phyloP scores from a whole-genome alignment of 306 rosid genomes.

The Castanea crenata region DNA sequence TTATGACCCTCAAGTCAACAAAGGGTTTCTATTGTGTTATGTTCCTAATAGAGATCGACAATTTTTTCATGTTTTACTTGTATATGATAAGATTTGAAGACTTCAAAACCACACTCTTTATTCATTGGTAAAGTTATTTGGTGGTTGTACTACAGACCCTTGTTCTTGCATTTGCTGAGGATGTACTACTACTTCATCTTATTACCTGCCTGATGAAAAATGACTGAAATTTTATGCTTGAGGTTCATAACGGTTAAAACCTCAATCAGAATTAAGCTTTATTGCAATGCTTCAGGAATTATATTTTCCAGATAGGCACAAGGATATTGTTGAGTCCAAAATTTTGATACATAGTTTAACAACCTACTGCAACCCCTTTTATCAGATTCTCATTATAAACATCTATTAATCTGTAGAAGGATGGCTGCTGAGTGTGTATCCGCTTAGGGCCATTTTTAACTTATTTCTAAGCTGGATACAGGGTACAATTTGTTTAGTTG shows the following conservation, averaged over 20 bases:
- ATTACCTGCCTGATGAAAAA: not conserved
- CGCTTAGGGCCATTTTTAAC: not conserved
- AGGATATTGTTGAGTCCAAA: not conserved
- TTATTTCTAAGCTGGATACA: not conserved
- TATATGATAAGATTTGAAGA: not conserved
- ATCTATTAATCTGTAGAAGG: not conserved
- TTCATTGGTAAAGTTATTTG: not conserved
- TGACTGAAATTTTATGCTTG: not conserved
- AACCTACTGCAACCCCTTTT: not conserved
- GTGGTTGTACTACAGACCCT: not conserved
- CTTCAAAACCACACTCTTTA: not conserved
- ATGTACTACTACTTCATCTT: not conserved
- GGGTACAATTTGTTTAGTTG: not conserved
- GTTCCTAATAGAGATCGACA: not conserved
- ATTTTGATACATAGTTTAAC: not conserved
- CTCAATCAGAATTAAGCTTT: not conserved
- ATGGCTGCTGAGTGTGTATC: not conserved
- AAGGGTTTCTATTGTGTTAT: not conserved
- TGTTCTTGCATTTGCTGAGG: not conserved
- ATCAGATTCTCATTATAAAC: not conserved
- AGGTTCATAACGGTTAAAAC: not conserved
- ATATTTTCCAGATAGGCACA: not conserved
- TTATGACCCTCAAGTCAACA: too few species aligned
- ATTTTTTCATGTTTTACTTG: not conserved
- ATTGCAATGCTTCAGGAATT: not conserved